Percentiles rank a stretch among this genome's conserved stretches.
Conservation (phyloP, 805 yeast genomes). For the Hanseniaspora hatyaiensis region DNA sequence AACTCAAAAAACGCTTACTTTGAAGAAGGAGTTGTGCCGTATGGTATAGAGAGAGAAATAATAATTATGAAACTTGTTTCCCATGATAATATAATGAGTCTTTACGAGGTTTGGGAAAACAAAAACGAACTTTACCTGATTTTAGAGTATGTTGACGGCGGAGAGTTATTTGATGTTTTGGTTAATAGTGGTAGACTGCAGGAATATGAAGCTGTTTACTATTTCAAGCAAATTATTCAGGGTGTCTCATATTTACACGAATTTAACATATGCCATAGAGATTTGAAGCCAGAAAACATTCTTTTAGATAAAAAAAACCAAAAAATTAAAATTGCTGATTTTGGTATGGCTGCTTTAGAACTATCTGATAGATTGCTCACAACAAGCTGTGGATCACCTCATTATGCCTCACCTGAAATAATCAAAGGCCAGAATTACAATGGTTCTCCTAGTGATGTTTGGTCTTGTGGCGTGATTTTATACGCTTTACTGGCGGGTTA, state of each 20-base stretch:
- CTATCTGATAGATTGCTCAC: constrained; percentile 57
- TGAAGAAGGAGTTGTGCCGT: constrained; percentile 61
- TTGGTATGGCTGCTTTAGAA: constrained; percentile 83
- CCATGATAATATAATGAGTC: constrained; percentile 84
- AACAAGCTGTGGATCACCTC: constrained; percentile 81
- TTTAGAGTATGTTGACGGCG: constrained; percentile 78
- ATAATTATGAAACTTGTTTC: constrained; percentile 91
- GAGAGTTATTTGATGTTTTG: constrained; percentile 65
- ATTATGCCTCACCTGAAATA: constrained; percentile 80
- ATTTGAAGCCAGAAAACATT: constrained; percentile 70
- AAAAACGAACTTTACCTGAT: constrained; percentile 74
- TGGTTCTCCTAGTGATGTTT: constrained; percentile 75
- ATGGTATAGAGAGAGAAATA: constrained; percentile 94
- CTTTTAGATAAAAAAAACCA: constrained; percentile 50
- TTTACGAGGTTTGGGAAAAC: constrained; percentile 97
- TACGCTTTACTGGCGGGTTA: constrained; percentile 72
- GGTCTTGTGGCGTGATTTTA: constrained; percentile 79
- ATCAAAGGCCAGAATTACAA: constrained; percentile 68
- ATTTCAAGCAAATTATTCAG: constrained; percentile 63
- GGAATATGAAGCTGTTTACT: constrained; percentile 63
- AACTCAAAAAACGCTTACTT: constrained; percentile 25
- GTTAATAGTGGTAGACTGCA: constrained; percentile 50
- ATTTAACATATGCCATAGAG: constrained; percentile 70
- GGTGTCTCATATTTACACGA: constrained; percentile 77
- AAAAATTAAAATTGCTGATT: constrained; percentile 70